A percentile compares a stretch with the other conserved stretches of the same genome.
Evolutionary conservation across 345 rosid species (phyloP).

Genomic region (Eutrema yunnanense): DNA sequence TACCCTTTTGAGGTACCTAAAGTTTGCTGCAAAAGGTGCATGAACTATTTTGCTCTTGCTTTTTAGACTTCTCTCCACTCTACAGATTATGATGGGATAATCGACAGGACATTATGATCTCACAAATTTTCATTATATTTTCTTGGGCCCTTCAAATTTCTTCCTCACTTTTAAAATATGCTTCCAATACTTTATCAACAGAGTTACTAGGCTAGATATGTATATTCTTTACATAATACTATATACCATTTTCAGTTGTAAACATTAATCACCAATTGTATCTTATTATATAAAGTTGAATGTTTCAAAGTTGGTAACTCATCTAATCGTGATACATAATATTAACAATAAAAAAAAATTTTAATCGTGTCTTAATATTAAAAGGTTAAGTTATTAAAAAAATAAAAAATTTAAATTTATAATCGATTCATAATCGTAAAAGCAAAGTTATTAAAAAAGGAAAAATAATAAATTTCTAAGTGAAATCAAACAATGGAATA

Average conservation of each 20-base stretch:
- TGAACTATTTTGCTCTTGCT: conserved; percentile 27
- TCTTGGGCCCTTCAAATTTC: conserved; percentile 24
- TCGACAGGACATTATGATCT: conserved; percentile 25
- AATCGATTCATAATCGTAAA: too few relatives aligned
- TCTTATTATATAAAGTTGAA: too few relatives aligned
- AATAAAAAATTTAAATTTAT: too few relatives aligned
- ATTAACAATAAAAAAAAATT: too few relatives aligned
- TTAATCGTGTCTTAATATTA: too few relatives aligned
- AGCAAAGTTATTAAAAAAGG: too few relatives aligned
- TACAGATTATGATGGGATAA: conserved; percentile 24
- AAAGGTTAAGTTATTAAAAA: too few relatives aligned
- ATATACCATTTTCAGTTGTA: not conserved
- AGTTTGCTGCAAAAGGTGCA: conserved; percentile 30
- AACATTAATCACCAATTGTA: not conserved
- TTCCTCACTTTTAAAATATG: conserved; percentile 18
- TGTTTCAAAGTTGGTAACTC: too few relatives aligned
- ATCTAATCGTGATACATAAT: too few relatives aligned
- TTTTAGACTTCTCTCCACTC: conserved; percentile 27
- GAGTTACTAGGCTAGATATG: conserved; percentile 10
- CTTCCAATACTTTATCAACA: conserved; percentile 15
- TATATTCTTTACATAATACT: not conserved
- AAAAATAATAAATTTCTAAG: too few relatives aligned
- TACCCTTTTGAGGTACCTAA: conserved; percentile 30
- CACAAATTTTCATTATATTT: conserved; percentile 21
- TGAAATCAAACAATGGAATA: too few relatives aligned